Percentiles rank a stretch among this genome's conserved stretches.
Conservation (phyloP, 495 filamentous ascomycete genomes). For the Trichodelitschia bisporula region DNA sequence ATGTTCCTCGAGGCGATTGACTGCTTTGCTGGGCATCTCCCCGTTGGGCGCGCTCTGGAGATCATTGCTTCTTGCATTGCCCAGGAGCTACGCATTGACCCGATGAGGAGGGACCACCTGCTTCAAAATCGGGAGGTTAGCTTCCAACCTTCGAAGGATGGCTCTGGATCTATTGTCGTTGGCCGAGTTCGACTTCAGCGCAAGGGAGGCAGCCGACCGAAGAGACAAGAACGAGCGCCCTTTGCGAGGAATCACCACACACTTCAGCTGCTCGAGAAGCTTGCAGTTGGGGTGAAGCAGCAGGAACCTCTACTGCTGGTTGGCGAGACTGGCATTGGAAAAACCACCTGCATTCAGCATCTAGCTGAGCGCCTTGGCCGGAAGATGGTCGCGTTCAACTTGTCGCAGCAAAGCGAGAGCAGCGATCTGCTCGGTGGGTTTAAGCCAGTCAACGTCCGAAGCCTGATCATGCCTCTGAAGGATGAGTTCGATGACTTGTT, state of each 20-base stretch:
- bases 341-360: slow-evolving; percentile 87
- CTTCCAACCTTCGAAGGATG: slow-evolving; percentile 40
- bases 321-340: slow-evolving; percentile 94
- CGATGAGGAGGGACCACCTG: slow-evolving; percentile 34
- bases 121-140: slow-evolving; percentile 9
- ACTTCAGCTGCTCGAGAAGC: slow-evolving; percentile 52
- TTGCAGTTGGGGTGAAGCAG: slow-evolving; percentile 56
- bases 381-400: slow-evolving; percentile 69
- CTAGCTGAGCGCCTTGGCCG: slow-evolving; percentile 58
- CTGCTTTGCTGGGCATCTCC: slow-evolving; percentile 59
- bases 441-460: slow-evolving; percentile 79
- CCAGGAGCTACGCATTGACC: slow-evolving; percentile 61
- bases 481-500: slow-evolving; percentile 87
- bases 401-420: slow-evolving; percentile 93
- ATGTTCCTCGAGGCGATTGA: slow-evolving; percentile 83
- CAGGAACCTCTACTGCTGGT: slow-evolving; percentile 79
- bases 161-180: slow-evolving; percentile 7
- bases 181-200: slow-evolving; percentile 4
- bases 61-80: slow-evolving; percentile 45
- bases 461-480: slow-evolving; percentile 67
- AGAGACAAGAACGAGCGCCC: slow-evolving; percentile 21
- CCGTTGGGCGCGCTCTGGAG: slow-evolving; percentile 33
- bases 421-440: slow-evolving; percentile 85
- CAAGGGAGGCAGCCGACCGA: not conserved
- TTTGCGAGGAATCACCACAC: slow-evolving; percentile 58